Conservation (phyloP, 768 basidiomycete species). For the Pleurotus salmoneostramineus region DNA sequence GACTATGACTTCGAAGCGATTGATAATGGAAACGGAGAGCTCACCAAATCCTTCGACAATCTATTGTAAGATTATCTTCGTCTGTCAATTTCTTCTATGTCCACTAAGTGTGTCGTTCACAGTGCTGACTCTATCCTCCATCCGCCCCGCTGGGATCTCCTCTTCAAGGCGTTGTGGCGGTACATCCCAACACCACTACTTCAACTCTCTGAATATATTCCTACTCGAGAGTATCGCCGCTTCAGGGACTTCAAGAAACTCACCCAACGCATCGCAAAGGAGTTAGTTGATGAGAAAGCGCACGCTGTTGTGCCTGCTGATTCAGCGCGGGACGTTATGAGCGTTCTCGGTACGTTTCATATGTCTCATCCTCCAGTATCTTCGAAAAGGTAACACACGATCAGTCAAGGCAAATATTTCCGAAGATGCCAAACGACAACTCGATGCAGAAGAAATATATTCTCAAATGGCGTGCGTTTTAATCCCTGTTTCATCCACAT, state of each 20-base stretch:
- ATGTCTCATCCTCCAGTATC: no score
- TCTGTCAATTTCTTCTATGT: constrained; percentile 19
- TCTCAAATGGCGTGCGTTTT: constrained; percentile 19
- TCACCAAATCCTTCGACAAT: constrained; percentile 16
- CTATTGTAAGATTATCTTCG: constrained; percentile 20
- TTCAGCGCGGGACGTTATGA: constrained; percentile 26
- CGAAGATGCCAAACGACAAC: constrained; percentile 8
- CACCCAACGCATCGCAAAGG: not conserved
- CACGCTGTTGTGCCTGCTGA: not conserved
- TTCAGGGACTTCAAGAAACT: not conserved
- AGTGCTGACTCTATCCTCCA: constrained; percentile 2
- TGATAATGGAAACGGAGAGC: constrained; percentile 18
- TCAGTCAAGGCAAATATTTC: constrained; percentile 15
- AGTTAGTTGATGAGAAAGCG: not conserved
- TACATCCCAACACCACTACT: constrained; percentile 1
- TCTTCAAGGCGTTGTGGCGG: constrained; percentile 9
- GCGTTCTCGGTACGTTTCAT: constrained; percentile 24
- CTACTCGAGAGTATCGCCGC: not conserved
- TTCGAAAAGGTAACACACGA: not conserved
- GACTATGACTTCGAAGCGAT: constrained; percentile 28
- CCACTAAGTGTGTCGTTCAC: constrained; percentile 13
- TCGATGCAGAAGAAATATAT: constrained; percentile 22
- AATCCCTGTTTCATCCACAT: not conserved
- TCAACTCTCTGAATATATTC: constrained; percentile 1
- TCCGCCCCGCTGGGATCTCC: constrained; percentile 11